Base-by-base conservation (phyloP, 345 rosid genomes). In the Lepidium africanum region DNA sequence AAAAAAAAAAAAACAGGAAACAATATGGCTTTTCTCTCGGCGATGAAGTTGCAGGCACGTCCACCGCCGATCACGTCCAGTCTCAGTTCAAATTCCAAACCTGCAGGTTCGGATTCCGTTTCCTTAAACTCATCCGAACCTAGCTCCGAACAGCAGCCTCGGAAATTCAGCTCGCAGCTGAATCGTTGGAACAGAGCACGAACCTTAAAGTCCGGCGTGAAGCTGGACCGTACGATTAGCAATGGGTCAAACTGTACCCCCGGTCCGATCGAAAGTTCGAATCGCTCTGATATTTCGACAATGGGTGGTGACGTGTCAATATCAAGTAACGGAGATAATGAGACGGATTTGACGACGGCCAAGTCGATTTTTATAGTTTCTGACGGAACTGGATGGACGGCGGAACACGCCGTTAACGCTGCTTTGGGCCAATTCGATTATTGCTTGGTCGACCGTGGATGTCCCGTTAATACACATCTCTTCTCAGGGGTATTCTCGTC, bases 301-400 rank as follows among this genome's bases (percentile, higher is more conserved):
- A 3, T 79, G 61, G 58, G 46, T 10, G 17, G 82, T 75, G 72
- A 67, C 49, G 81, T 71, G 67, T 70, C 67, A 40, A 60, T 59
- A 40, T 57, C 64, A 14, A 69, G 67, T 52, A 66, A 48, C 47
- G 53, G 74, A 62, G 86, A 71, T 9, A 69, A 52, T 59, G 82
- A 76, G 19, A 67, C 48, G 60, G 84, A 75, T 45, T 10, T 16
- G 43, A 42, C 59, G 38, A 59, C 50, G 32, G 91, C 76, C 38
- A 88, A 92, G 79, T 80, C 92, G 14, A 88, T 90, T 66, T 89
- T 85, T 54, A 85, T 92, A 86, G 85, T 87, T 1, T 90, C 98
- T 38, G 98, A 92, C 80, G 98, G 97, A 66, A 92, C 97, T 40
- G 96, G 96, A 14, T 92, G 98, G 98, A 92, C 96, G 77, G 96